Conservation (phyloP, 1,284 basidiomycete species). For the Ustanciosporium gigantosporum region DNA sequence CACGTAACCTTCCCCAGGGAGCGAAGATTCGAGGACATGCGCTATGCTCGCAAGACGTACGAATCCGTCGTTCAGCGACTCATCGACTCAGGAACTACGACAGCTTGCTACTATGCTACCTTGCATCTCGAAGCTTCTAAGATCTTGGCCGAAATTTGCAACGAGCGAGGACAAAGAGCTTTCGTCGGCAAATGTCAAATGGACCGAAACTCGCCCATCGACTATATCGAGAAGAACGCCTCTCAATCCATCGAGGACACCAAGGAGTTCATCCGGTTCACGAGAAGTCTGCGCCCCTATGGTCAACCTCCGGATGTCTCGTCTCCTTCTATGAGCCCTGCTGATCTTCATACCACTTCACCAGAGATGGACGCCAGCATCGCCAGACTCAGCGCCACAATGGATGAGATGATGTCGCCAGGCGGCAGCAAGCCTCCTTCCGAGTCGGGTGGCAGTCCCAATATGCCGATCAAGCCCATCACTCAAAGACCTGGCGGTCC, state of each 20-base stretch:
- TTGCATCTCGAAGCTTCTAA: slow-evolving; percentile 81
- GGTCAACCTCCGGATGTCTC: slow-evolving; percentile 38
- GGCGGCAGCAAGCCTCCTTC: slow-evolving; percentile 28
- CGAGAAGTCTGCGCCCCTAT: slow-evolving; percentile 25
- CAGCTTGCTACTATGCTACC: slow-evolving; percentile 87
- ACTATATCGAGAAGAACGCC: slow-evolving; percentile 71
- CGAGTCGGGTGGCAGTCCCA: slow-evolving; percentile 22
- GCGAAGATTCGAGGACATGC: slow-evolving; percentile 72
- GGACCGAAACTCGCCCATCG: slow-evolving; percentile 74
- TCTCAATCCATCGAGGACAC: slow-evolving; percentile 49
- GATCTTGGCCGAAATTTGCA: slow-evolving; percentile 76
- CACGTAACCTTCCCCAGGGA: slow-evolving; percentile 89
- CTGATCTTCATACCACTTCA: slow-evolving; percentile 18
- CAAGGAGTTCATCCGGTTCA: slow-evolving; percentile 51
- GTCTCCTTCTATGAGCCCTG: slow-evolving; percentile 35
- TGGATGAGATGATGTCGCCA: slow-evolving; percentile 48
- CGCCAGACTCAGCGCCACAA: slow-evolving; percentile 43
- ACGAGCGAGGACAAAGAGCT: slow-evolving; percentile 77
- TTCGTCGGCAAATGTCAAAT: slow-evolving; percentile 93
- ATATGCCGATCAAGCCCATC: no score
- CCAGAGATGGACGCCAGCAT: slow-evolving; percentile 54
- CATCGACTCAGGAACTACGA: slow-evolving; percentile 75
- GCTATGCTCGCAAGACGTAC: slow-evolving; percentile 76
- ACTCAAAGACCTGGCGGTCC: no score
- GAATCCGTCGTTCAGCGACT: slow-evolving; percentile 73